phyloP scores from a whole-genome alignment of 2,329 filamentous ascomycete genomes.

The Aspergillus glaucus region DNA sequence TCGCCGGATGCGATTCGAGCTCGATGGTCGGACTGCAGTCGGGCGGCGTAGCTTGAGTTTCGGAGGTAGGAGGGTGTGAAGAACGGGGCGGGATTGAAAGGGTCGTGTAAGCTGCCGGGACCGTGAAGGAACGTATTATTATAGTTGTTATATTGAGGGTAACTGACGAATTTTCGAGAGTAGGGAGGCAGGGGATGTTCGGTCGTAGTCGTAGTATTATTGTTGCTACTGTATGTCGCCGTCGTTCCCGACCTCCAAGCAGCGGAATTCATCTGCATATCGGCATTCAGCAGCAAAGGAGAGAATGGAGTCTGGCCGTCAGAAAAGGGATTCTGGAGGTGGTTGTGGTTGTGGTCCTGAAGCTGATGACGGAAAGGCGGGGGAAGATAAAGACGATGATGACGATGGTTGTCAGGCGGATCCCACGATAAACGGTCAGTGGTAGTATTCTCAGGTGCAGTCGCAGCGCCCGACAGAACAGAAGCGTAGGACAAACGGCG shows the following conservation, averaged over 20 bases:
- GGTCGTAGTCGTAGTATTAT: constrained; percentile 12
- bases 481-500: constrained; percentile 58
- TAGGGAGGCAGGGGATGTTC: constrained; percentile 39
- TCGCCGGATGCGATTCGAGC: constrained; percentile 48
- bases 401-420: constrained; percentile 27
- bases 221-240: not conserved
- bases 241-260: constrained; percentile 37
- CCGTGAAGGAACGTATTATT: constrained; percentile 18
- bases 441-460: constrained; percentile 13
- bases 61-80: constrained; percentile 80
- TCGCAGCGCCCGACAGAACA: constrained; percentile 49
- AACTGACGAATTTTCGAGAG: constrained; percentile 42
- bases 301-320: constrained; percentile 10
- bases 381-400: constrained; percentile 30
- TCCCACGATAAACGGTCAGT: not conserved
- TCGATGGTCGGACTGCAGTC: constrained; percentile 64
- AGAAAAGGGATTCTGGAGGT: constrained; percentile 27
- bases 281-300: constrained; percentile 39
- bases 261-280: constrained; percentile 44
- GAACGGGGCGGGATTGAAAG: constrained; percentile 44
- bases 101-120: constrained; percentile 22
- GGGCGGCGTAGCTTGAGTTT: constrained; percentile 69
- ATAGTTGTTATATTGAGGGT: constrained; percentile 16
- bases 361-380: constrained; percentile 25
- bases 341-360: constrained; percentile 15